Conservation (phyloP, 805 yeast genomes). For the Blastobotrys robertii region DNA sequence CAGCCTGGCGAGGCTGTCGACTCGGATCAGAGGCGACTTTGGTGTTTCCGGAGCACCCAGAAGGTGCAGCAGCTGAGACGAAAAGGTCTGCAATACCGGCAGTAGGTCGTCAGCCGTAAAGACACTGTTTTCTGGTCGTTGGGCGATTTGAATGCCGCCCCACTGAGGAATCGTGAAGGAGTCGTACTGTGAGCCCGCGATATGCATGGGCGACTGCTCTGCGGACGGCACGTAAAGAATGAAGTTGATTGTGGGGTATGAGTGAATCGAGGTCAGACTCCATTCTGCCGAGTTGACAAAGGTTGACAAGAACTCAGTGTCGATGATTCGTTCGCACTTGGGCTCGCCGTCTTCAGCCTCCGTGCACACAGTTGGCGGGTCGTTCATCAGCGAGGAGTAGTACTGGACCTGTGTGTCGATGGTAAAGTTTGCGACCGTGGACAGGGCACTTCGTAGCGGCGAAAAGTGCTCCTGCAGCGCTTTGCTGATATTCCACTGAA, state of each 20-base stretch:
- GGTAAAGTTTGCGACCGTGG: conserved; percentile 56
- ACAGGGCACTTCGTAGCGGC: conserved; percentile 45
- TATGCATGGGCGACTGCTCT: conserved; percentile 38
- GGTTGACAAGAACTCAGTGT: conserved; percentile 52
- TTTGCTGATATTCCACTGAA: conserved; percentile 63
- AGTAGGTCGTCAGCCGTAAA: conserved; percentile 35
- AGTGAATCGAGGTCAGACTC: conserved; percentile 50
- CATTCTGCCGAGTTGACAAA: conserved; percentile 80
- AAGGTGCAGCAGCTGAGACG: conserved; percentile 63
- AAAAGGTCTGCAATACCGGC: conserved; percentile 56
- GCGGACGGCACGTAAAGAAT: conserved; percentile 53
- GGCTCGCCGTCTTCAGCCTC: conserved; percentile 10
- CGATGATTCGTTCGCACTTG: conserved; percentile 25
- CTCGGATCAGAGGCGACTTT: conserved; percentile 48
- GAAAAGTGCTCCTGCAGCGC: conserved; percentile 42
- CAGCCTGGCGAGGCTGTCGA: conserved; percentile 57
- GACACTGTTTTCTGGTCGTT: conserved; percentile 24
- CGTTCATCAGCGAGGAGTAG: conserved; percentile 38
- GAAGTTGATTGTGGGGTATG: conserved; percentile 64
- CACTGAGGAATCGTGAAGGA: conserved; percentile 79
- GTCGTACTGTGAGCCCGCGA: conserved; percentile 39
- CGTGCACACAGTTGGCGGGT: conserved; percentile 3
- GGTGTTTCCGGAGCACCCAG: conserved; percentile 58
- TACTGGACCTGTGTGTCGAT: conserved; percentile 72
- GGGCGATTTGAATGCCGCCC: conserved; percentile 63